Evolutionary conservation across 2,329 filamentous ascomycete species (phyloP), one percentile per base, ranked within the genome.

Genomic region (Bertia moriformis): DNA sequence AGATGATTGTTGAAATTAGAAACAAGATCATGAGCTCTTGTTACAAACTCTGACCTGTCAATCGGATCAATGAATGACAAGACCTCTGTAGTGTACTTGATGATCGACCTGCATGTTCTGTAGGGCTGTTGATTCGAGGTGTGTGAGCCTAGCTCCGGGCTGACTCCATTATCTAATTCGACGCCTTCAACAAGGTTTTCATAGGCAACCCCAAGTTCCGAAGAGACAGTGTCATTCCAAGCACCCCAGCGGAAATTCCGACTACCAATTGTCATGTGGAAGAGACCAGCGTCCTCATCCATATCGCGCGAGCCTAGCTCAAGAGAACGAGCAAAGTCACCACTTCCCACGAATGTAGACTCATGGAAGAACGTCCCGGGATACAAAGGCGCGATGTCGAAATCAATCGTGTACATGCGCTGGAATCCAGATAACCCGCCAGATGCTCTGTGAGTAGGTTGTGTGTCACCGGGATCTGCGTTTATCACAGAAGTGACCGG

Each of bases 261-360:
- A 17, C 53, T 49, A 13, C 50, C 50, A 20, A 63, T 43, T 4
- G 48, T 45, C 15, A 74, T 53, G 4, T 47, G 48, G 39, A 57
- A 51, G 48, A 55, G 49, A 13, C 64, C 61, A 27, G 52, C 51
- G 38, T 50, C 46, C 19, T 52, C 46, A 42, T 71, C 64, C 18
- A 73, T 42, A 44, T 69, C 51, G 30, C 65, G 54, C 4, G 51
- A 45, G 15, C 40, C 38, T 10, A 67, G 14, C 10, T 53, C 44
- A 4, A 77, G 45, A 24, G 63, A 63, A 24, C 57, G 59, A 14
- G 53, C 49, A 37, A 78, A 63, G 18, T 69, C 65, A 3, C 69
- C 70, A 45, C 69, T 71, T 19, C 73, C 73, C 41, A 78, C 58
- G 42, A 78, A 71, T 3, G 71, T 74, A 36, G 57, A 61, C 33